These are phyloP conservation scores for Inga leiocalycina DNA, from an alignment of 306 rosid species.

Conservation along the genomic window DNA sequence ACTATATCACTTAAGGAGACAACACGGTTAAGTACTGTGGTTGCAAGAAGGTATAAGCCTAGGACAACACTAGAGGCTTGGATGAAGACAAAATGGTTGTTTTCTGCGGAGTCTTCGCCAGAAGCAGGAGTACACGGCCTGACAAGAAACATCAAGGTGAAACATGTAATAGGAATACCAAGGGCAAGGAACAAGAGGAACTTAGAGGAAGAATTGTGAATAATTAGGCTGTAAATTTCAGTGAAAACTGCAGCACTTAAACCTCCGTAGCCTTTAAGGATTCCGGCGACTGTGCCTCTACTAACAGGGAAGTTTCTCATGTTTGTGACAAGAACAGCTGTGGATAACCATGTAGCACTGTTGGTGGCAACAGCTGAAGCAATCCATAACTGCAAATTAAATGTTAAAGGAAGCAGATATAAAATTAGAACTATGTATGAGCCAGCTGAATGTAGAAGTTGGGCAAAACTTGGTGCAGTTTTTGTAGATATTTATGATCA, in stretches of 20 bases:
- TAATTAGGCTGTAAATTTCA: conserved; percentile 53
- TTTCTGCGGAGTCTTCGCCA: conserved; percentile 55
- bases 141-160: conserved; percentile 65
- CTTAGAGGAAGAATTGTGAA: conserved; percentile 61
- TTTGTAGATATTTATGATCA: background rate
- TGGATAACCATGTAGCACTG: conserved; percentile 76
- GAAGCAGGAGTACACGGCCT: conserved; percentile 78
- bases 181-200: conserved; percentile 65
- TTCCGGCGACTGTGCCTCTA: conserved; percentile 80
- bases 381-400: conserved; percentile 62
- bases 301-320: conserved; percentile 82
- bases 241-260: conserved; percentile 80
- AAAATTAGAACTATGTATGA: background rate
- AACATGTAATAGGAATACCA: conserved; percentile 68
- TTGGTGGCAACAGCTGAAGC: conserved; percentile 67
- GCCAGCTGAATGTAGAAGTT: background rate
- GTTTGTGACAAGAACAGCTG: conserved; percentile 78
- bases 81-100: conserved; percentile 58
- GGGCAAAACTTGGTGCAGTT: background rate
- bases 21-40: conserved; percentile 46
- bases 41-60: conserved; percentile 63
- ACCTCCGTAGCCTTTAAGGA: conserved; percentile 78
- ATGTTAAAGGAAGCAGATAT: background rate
- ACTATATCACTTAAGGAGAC: conserved; percentile 31
- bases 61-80: conserved; percentile 65